Conservation (phyloP, 345 rosid genomes). For the Lepidium africanum region DNA sequence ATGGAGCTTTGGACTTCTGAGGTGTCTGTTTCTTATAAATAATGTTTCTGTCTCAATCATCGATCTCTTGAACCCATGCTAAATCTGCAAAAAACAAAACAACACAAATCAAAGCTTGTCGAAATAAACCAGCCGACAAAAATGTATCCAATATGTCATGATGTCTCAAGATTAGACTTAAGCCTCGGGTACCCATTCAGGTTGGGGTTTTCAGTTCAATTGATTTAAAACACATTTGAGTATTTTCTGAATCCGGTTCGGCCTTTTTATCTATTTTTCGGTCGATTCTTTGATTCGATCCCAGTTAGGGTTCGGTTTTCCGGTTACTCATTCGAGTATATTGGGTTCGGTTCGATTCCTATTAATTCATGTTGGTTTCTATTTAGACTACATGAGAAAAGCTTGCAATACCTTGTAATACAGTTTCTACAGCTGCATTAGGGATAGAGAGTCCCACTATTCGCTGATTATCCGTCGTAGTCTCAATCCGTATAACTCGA, state of each 20-base stretch:
- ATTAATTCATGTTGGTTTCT: too few relatives aligned
- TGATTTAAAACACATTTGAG: too few relatives aligned
- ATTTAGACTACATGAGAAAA: background rate
- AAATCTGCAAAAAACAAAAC: constrained; percentile 47
- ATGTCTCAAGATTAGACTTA: background rate
- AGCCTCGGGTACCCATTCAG: too few relatives aligned
- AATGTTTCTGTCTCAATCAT: constrained; percentile 38
- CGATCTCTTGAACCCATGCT: constrained; percentile 93
- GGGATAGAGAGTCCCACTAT: constrained; percentile 91
- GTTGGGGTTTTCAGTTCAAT: too few relatives aligned
- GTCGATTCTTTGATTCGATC: too few relatives aligned
- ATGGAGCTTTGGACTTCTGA: background rate
- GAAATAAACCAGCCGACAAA: background rate
- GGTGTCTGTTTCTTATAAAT: constrained; percentile 6
- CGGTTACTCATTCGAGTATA: too few relatives aligned
- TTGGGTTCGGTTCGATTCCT: too few relatives aligned
- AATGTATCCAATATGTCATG: background rate
- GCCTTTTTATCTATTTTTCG: too few relatives aligned
- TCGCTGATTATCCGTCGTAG: constrained; percentile 67
- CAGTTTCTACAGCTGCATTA: constrained; percentile 83
- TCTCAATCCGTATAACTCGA: constrained; percentile 82
- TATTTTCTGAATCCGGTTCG: too few relatives aligned
- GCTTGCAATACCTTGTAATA: constrained; percentile 64
- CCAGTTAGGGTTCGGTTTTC: too few relatives aligned
- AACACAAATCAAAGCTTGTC: background rate